These are phyloP conservation scores for Graphiopsis chlorocephala DNA, from an alignment of 2,329 filamentous ascomycete genomes.

Conservation along the genomic window DNA sequence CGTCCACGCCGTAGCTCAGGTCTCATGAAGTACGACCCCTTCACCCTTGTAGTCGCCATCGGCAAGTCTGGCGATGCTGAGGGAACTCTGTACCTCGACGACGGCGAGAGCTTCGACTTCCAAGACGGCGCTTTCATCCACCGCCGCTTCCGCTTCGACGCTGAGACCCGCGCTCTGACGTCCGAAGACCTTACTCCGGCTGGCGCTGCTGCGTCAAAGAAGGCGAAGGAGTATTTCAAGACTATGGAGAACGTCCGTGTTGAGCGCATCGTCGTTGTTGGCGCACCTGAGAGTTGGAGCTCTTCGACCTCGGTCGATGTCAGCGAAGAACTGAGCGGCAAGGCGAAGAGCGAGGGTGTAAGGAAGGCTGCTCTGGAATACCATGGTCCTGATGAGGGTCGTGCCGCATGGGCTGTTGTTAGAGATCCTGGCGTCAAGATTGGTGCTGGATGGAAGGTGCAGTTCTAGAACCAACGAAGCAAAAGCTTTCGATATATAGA, in stretches of 20 bases:
- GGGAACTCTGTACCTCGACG: slow-evolving; percentile 85
- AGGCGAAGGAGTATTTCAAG: slow-evolving; percentile 73
- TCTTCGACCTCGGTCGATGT: slow-evolving; percentile 61
- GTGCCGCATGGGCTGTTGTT: slow-evolving; percentile 62
- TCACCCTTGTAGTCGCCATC: slow-evolving; percentile 80
- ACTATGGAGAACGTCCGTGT: slow-evolving; percentile 73
- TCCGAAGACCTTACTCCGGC: slow-evolving; percentile 61
- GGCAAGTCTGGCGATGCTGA: slow-evolving; percentile 67
- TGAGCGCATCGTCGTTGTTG: slow-evolving; percentile 81
- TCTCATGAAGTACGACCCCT: slow-evolving; percentile 91
- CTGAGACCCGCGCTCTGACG: slow-evolving; percentile 55
- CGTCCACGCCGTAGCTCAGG: slow-evolving; percentile 78
- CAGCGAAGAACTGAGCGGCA: slow-evolving; percentile 56
- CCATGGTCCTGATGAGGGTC: slow-evolving; percentile 49
- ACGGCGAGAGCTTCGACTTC: slow-evolving; percentile 89
- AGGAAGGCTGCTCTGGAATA: slow-evolving; percentile 60
- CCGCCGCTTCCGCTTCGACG: slow-evolving; percentile 69
- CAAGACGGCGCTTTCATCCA: slow-evolving; percentile 84
- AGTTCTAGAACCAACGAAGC: slow-evolving; percentile 39
- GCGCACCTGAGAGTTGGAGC: slow-evolving; percentile 71
- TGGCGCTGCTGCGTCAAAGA: slow-evolving; percentile 53
- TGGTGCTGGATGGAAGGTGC: slow-evolving; percentile 62
- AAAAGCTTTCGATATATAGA: not conserved
- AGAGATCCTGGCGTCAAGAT: slow-evolving; percentile 62
- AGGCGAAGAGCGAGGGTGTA: slow-evolving; percentile 38